phyloP scores from a whole-genome alignment of 169 alveolate species.

The Plasmodium knowlesi region DNA sequence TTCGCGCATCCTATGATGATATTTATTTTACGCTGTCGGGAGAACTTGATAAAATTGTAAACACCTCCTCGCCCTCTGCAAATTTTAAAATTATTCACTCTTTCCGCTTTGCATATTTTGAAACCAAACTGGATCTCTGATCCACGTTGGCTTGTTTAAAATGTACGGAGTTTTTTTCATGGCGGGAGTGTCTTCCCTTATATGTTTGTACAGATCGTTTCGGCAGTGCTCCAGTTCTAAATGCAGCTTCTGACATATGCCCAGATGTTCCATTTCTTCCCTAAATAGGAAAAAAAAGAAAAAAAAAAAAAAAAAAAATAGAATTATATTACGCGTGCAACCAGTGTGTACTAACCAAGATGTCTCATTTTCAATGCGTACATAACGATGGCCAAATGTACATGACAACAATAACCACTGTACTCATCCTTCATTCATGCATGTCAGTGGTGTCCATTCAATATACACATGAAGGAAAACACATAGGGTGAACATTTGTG shows the following conservation, averaged over 20 bases:
- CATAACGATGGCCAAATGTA: neutral
- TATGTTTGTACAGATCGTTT: slow-evolving; percentile 72
- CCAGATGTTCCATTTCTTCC: slow-evolving; percentile 75
- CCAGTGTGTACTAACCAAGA: neutral
- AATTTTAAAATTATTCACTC: slow-evolving; percentile 5
- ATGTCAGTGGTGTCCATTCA: neutral
- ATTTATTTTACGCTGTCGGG: neutral
- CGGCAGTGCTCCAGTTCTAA: slow-evolving; percentile 72
- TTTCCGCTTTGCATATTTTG: slow-evolving; percentile 43
- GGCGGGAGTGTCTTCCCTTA: slow-evolving; percentile 73
- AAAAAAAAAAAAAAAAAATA: slow-evolving; percentile 14
- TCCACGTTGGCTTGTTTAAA: slow-evolving; percentile 62
- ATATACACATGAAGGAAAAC: too few species aligned
- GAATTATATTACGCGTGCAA: neutral
- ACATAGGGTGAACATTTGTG: too few species aligned
- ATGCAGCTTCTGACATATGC: slow-evolving; percentile 76
- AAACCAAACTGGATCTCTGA: slow-evolving; percentile 68
- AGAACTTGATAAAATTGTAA: neutral
- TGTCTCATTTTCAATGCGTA: neutral
- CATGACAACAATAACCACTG: neutral
- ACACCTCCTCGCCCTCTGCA: neutral
- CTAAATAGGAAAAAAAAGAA: neutral
- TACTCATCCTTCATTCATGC: neutral
- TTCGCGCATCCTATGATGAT: too few species aligned
- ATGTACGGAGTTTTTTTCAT: slow-evolving; percentile 68